These are phyloP conservation scores for Ilex aquifolium DNA, from an alignment of 257 asterid genomes.

Conservation along the genomic window DNA sequence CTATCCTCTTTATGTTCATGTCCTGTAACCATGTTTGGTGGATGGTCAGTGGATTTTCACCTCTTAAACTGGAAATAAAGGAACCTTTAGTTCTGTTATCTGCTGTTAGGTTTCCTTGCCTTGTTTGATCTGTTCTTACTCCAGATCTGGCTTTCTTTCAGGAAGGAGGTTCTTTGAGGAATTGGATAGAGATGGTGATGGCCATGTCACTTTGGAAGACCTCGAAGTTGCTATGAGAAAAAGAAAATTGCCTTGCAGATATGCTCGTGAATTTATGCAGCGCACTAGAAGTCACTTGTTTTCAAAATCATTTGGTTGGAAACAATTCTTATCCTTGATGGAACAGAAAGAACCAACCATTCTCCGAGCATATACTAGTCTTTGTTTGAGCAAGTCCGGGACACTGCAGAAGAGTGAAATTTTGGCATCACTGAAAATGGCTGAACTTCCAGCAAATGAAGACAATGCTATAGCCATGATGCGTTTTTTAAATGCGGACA, in stretches of 20 bases:
- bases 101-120: too few relatives aligned
- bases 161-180: conserved; percentile 93
- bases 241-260: conserved; percentile 90
- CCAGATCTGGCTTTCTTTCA: conserved; percentile 28
- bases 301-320: conserved; percentile 96
- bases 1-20: too few relatives aligned
- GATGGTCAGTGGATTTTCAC: not conserved
- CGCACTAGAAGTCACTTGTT: conserved; percentile 89
- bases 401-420: conserved; percentile 90
- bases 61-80: too few relatives aligned
- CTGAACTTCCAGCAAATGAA: conserved; percentile 97
- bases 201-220: conserved; percentile 95
- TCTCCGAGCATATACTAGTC: conserved; percentile 94
- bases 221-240: conserved; percentile 89
- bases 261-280: conserved; percentile 88
- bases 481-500: conserved; percentile 92
- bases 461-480: conserved; percentile 99
- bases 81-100: too few relatives aligned
- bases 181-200: conserved; percentile 98
- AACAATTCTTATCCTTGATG: conserved; percentile 87
- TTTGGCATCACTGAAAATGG: conserved; percentile 75
- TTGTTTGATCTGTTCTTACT: conserved; percentile 1
- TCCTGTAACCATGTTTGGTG: not conserved
- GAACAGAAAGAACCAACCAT: conserved; percentile 99
- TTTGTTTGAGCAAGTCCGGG: conserved; percentile 96